Conservation (phyloP, 352 stramenopile species). For the Stramenopiles sp. region DNA sequence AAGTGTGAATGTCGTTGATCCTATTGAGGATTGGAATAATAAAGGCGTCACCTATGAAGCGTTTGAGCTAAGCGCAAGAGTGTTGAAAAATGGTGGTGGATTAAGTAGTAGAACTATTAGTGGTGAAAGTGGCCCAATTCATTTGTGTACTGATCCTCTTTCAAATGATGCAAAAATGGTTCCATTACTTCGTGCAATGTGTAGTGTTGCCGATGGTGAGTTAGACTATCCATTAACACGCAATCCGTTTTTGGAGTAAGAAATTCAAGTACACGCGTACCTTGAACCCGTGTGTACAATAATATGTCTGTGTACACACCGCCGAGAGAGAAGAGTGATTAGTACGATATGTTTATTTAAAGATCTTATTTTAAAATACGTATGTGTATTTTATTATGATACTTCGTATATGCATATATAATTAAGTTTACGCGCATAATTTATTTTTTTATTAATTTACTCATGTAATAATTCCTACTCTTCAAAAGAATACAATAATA, state of each 20-base stretch:
- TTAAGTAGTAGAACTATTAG: background rate
- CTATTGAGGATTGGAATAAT: background rate
- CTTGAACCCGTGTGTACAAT: no score
- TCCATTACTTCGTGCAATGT: background rate
- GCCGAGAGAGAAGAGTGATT: no score
- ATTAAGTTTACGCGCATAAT: no score
- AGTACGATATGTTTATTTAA: no score
- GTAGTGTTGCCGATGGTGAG: background rate
- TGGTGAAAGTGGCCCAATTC: background rate
- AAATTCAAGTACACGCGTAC: no score
- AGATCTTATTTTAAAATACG: no score
- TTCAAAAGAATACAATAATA: no score
- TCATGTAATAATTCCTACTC: no score
- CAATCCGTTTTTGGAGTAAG: background rate
- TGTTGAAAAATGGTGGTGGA: background rate
- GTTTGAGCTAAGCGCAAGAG: background rate
- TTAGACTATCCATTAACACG: background rate
- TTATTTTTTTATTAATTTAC: no score
- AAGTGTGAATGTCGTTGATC: background rate
- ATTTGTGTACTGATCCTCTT: background rate
- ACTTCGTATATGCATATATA: no score
- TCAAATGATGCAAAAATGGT: slow-evolving; percentile 8
- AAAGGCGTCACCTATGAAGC: background rate
- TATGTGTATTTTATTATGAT: no score
- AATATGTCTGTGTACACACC: no score